phyloP scores from a whole-genome alignment of 371 early-diverging fungal species.

The Zopfochytrium polystomum region DNA sequence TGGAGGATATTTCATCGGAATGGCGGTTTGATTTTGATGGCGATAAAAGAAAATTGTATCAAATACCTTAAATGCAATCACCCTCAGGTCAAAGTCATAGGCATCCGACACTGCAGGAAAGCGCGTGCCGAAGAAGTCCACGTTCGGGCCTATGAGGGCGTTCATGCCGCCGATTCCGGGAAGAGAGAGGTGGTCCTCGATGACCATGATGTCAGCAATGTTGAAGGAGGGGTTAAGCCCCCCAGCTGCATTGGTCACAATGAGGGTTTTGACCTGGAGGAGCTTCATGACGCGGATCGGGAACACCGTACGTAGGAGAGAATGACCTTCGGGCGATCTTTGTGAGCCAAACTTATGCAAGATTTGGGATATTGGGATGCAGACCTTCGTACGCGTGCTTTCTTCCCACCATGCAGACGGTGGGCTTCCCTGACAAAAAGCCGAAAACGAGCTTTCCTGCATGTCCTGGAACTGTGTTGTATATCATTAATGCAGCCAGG shows the following conservation, averaged over 20 bases:
- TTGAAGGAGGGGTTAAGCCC: slow-evolving; percentile 72
- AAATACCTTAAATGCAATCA: slow-evolving; percentile 46
- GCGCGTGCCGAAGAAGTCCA: slow-evolving; percentile 80
- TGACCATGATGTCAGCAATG: slow-evolving; percentile 84
- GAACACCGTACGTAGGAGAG: slow-evolving; percentile 71
- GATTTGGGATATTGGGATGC: neutral
- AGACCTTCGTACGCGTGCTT: slow-evolving; percentile 43
- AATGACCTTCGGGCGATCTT: slow-evolving; percentile 61
- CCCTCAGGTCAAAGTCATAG: slow-evolving; percentile 81
- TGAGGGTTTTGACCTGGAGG: slow-evolving; percentile 68
- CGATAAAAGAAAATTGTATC: no score
- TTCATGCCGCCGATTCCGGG: slow-evolving; percentile 76
- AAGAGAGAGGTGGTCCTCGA: slow-evolving; percentile 86
- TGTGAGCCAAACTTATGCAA: neutral
- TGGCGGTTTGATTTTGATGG: no score
- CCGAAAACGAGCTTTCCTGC: slow-evolving; percentile 91
- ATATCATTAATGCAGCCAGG: no score
- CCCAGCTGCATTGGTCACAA: slow-evolving; percentile 89
- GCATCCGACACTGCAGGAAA: slow-evolving; percentile 88
- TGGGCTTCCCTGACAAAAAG: slow-evolving; percentile 61
- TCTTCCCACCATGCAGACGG: slow-evolving; percentile 44
- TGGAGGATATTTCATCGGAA: no score
- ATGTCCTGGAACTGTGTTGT: slow-evolving; percentile 83
- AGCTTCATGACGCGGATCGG: slow-evolving; percentile 86
- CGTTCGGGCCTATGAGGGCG: slow-evolving; percentile 85